Evolutionary conservation across 2,329 filamentous ascomycete species (phyloP).

Genomic region (Colletotrichum godetiae): DNA sequence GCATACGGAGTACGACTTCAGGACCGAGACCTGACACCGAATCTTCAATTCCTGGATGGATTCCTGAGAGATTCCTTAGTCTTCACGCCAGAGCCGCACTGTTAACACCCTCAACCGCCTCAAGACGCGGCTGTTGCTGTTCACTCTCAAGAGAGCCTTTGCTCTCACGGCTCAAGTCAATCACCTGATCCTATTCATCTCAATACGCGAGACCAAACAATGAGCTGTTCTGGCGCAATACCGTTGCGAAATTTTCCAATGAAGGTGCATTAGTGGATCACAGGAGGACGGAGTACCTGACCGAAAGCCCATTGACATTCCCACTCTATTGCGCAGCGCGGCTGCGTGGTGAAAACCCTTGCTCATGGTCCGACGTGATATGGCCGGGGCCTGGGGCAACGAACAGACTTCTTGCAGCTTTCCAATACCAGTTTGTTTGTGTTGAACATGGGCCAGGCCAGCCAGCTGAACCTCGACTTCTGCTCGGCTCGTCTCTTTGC

Average conservation of each 20-base stretch:
- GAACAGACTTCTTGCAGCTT: constrained; percentile 13
- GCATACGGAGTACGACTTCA: constrained; percentile 11
- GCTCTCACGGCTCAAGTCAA: background rate
- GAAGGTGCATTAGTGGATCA: constrained; percentile 35
- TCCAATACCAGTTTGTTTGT: constrained; percentile 12
- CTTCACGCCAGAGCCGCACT: background rate
- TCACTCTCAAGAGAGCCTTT: background rate
- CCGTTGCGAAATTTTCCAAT: constrained; percentile 30
- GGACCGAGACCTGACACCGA: constrained; percentile 15
- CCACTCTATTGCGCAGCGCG: constrained; percentile 27
- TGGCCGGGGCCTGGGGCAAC: constrained; percentile 12
- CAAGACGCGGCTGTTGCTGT: background rate
- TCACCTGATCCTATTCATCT: background rate
- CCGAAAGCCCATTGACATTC: constrained; percentile 18
- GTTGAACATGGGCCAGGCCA: constrained; percentile 4
- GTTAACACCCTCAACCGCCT: background rate
- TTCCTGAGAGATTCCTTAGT: background rate
- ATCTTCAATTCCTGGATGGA: background rate
- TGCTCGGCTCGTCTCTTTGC: constrained; percentile 10
- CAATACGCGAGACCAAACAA: constrained; percentile 3
- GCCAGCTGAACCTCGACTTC: constrained; percentile 8
- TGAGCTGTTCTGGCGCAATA: constrained; percentile 32
- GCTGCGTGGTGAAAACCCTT: constrained; percentile 29
- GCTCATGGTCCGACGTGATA: constrained; percentile 30
- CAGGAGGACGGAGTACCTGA: constrained; percentile 30